phyloP scores from a whole-genome alignment of 2,329 filamentous ascomycete genomes.

The Xylariaceae sp. region DNA sequence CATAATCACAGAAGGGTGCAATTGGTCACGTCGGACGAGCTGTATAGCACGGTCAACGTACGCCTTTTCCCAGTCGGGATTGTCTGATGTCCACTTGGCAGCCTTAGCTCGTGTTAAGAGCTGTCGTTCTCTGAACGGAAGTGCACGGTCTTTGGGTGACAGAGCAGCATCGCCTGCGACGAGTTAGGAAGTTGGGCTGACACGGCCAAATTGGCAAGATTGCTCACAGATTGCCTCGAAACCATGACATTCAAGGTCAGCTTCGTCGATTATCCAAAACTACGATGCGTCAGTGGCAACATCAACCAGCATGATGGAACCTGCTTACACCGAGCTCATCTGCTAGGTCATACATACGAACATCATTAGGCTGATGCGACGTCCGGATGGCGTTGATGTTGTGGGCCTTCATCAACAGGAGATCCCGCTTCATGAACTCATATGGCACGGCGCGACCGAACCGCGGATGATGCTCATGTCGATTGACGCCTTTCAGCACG shows the following conservation, averaged over 20 bases:
- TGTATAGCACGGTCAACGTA: conserved; percentile 62
- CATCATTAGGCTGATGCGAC: conserved; percentile 51
- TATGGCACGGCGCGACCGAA: conserved; percentile 50
- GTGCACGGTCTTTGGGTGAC: conserved; percentile 25
- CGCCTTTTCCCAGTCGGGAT: conserved; percentile 52
- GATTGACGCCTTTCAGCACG: conserved; percentile 54
- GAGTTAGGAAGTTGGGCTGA: conserved; percentile 9
- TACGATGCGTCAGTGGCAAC: conserved; percentile 27
- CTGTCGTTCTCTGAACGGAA: conserved; percentile 30
- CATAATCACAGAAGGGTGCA: conserved; percentile 59
- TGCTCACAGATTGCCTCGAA: conserved; percentile 28
- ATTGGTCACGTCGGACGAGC: conserved; percentile 58
- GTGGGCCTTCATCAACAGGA: conserved; percentile 55
- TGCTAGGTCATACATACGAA: conserved; percentile 48
- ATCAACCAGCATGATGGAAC: not conserved
- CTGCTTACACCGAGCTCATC: conserved; percentile 45
- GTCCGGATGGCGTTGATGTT: conserved; percentile 60
- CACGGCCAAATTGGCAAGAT: not conserved
- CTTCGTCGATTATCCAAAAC: conserved; percentile 51
- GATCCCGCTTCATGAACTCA: conserved; percentile 50
- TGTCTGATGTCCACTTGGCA: conserved; percentile 50
- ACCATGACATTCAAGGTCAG: conserved; percentile 40
- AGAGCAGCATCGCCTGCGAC: conserved; percentile 28
- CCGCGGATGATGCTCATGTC: conserved; percentile 57
- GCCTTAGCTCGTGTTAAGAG: conserved; percentile 33